Evolutionary conservation across 352 stramenopile species (phyloP).

Genomic region (Globisporangium camurandrum): DNA sequence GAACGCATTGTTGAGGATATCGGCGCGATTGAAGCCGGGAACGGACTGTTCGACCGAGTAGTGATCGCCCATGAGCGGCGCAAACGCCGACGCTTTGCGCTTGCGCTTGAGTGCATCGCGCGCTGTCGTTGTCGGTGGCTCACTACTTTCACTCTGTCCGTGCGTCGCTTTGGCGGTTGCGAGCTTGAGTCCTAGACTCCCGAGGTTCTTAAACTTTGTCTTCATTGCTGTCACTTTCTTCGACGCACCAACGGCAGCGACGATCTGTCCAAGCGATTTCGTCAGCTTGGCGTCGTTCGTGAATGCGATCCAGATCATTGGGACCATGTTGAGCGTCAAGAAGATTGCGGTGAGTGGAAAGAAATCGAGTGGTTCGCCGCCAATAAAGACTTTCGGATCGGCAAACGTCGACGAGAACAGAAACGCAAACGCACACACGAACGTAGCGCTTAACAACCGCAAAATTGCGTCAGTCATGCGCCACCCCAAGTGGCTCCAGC

Average conservation of each 20-base stretch:
- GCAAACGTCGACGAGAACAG: constrained; percentile 76
- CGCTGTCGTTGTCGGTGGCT: background rate
- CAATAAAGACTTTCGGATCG: constrained; percentile 64
- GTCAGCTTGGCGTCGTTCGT: constrained; percentile 83
- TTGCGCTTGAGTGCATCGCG: constrained; percentile 12
- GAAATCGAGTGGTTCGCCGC: constrained; percentile 61
- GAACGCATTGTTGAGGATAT: constrained; percentile 77
- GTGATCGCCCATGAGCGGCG: constrained; percentile 64
- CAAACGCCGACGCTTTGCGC: constrained; percentile 67
- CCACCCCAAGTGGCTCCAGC: constrained; percentile 74
- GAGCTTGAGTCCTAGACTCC: constrained; percentile 67
- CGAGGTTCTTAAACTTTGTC: constrained; percentile 78
- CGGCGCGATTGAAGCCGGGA: constrained; percentile 57
- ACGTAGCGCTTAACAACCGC: constrained; percentile 36
- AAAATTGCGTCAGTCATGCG: constrained; percentile 67
- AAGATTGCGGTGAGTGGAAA: constrained; percentile 76
- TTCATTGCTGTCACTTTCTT: constrained; percentile 80
- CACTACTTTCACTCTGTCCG: constrained; percentile 5
- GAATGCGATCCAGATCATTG: constrained; percentile 88
- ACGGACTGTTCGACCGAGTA: constrained; percentile 76
- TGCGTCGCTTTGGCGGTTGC: constrained; percentile 31
- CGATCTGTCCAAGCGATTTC: constrained; percentile 74
- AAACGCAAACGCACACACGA: constrained; percentile 66
- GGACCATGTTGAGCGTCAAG: constrained; percentile 84
- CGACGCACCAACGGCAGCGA: constrained; percentile 59